phyloP scores from a whole-genome alignment of 495 filamentous ascomycete genomes.

The Saxispiralis lemnorum region DNA sequence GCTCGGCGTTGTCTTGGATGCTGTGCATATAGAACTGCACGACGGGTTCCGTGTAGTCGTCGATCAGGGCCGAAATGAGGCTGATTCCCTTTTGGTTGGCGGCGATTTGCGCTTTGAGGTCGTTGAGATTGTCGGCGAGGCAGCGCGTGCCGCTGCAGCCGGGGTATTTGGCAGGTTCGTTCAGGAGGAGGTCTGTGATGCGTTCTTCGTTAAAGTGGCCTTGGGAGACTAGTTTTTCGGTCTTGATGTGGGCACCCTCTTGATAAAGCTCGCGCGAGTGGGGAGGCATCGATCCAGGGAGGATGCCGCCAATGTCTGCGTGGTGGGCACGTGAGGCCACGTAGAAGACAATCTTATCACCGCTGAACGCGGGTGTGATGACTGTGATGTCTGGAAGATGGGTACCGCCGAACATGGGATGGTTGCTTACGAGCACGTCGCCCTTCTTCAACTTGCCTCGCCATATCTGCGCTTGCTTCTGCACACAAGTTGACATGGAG shows the following conservation, averaged over 20 bases:
- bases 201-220: conserved; percentile 78
- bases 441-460: conserved; percentile 70
- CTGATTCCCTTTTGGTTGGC: conserved; percentile 93
- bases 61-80: conserved; percentile 67
- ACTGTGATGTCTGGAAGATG: conserved; percentile 88
- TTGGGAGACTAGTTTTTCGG: conserved; percentile 82
- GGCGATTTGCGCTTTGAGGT: conserved; percentile 88
- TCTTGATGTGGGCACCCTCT: conserved; percentile 85
- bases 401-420: conserved; percentile 82
- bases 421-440: conserved; percentile 90
- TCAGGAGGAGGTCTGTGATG: conserved; percentile 64
- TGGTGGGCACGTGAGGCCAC: conserved; percentile 91
- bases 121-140: conserved; percentile 84
- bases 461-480: conserved; percentile 88
- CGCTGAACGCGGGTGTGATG: conserved; percentile 77
- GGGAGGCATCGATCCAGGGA: conserved; percentile 92
- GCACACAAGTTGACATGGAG: conserved; percentile 87
- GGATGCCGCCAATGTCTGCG: conserved; percentile 90
- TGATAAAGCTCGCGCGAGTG: conserved; percentile 85
- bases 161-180: conserved; percentile 67
- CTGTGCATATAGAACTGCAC: conserved; percentile 92
- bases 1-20: conserved; percentile 85
- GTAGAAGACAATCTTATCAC: conserved; percentile 85
- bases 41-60: conserved; percentile 75
- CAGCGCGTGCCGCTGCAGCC: conserved; percentile 83